phyloP scores from a whole-genome alignment of 768 basidiomycete genomes.

The Pleurotus ostreatus region DNA sequence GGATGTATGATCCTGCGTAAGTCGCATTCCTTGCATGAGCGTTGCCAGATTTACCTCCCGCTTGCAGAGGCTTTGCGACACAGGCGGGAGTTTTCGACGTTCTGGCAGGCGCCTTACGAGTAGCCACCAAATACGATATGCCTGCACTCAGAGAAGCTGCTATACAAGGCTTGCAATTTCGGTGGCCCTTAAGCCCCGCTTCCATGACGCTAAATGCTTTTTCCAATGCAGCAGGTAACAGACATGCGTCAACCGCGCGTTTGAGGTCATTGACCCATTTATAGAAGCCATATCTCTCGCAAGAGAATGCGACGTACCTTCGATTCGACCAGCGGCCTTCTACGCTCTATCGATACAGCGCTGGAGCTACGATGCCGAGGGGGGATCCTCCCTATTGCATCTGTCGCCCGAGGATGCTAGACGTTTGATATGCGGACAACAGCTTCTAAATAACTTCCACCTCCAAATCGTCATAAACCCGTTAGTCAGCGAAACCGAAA shows the following conservation, averaged over 20 bases:
- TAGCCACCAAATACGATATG: conserved; percentile 35
- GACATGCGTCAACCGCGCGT: not conserved
- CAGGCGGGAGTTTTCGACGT: conserved; percentile 20
- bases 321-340: conserved; percentile 35
- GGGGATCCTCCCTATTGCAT: conserved; percentile 23
- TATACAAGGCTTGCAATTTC: conserved; percentile 15
- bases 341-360: conserved; percentile 32
- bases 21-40: conserved; percentile 6
- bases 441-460: conserved; percentile 22
- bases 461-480: conserved; percentile 14
- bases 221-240: conserved; percentile 26
- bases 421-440: conserved; percentile 26
- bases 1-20: conserved; percentile 30
- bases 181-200: conserved; percentile 25
- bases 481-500: not conserved
- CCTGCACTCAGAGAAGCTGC: conserved; percentile 21
- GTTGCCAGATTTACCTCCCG: not conserved
- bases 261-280: not conserved
- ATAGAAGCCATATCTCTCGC: conserved; percentile 31
- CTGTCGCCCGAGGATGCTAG: conserved; percentile 24
- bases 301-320: conserved; percentile 27
- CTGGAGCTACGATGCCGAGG: conserved; percentile 21
- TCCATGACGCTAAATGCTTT: conserved; percentile 23
- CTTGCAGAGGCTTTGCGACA: conserved; percentile 19
- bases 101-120: conserved; percentile 23